Conservation (phyloP, 2,329 filamentous ascomycete genomes). For the Stemphylium beticola region DNA sequence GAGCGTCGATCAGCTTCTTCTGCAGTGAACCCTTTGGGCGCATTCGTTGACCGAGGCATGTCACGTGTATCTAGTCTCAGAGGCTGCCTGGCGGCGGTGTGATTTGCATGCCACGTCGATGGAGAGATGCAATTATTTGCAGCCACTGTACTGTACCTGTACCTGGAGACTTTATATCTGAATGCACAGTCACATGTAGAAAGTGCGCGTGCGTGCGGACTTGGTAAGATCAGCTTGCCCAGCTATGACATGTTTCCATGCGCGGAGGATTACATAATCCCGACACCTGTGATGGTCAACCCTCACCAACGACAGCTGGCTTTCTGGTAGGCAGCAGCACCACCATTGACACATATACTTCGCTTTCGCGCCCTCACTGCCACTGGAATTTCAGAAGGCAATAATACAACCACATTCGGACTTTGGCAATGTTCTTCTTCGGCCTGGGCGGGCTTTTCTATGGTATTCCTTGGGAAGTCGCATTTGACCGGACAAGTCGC, state of each 20-base stretch:
- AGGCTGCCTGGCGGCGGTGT: background rate
- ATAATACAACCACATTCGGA: background rate
- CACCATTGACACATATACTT: conserved; percentile 6
- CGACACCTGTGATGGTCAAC: conserved; percentile 1
- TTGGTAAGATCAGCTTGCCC: background rate
- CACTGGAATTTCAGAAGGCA: background rate
- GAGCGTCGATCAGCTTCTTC: background rate
- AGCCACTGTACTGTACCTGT: background rate
- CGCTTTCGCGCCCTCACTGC: background rate
- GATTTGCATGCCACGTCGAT: background rate
- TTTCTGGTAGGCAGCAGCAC: conserved; percentile 25
- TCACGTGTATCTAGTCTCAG: background rate
- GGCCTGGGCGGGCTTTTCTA: conserved; percentile 75
- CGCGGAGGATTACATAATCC: conserved; percentile 10
- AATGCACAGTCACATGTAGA: background rate
- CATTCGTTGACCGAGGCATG: background rate
- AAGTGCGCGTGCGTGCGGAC: background rate
- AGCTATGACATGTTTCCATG: background rate
- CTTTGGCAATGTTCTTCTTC: conserved; percentile 69
- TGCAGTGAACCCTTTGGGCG: background rate
- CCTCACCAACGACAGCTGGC: conserved; percentile 29
- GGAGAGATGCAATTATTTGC: background rate
- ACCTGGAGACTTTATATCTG: too few species aligned
- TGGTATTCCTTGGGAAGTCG: conserved; percentile 53
- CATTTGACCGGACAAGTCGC: conserved; percentile 11